Evolutionary conservation across 495 filamentous ascomycete genomes (phyloP).

Genomic region (Immersiella caudata): DNA sequence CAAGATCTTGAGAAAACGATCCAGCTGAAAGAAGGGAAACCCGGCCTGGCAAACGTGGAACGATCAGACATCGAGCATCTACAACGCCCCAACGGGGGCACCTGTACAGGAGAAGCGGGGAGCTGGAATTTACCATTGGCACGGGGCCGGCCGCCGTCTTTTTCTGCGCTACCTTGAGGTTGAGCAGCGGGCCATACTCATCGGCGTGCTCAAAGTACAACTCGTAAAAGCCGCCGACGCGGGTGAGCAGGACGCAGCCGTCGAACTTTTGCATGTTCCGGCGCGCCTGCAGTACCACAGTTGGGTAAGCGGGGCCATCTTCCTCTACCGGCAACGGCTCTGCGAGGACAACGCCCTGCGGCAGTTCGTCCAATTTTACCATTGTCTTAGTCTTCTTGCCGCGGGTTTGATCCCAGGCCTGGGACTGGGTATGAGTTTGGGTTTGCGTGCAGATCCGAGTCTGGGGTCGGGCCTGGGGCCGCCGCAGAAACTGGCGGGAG

Average conservation of each 20-base stretch:
- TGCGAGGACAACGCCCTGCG: conserved; percentile 57
- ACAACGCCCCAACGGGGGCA: background rate
- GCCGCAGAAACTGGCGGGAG: background rate
- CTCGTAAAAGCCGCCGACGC: conserved; percentile 96
- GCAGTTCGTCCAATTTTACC: conserved; percentile 64
- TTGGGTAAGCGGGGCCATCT: conserved; percentile 70
- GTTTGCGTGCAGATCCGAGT: conserved; percentile 15
- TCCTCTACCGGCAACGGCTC: conserved; percentile 39
- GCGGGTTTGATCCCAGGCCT: conserved; percentile 31
- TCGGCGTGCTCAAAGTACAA: conserved; percentile 94
- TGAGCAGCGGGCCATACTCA: conserved; percentile 80
- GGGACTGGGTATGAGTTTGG: conserved; percentile 17
- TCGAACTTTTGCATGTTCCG: conserved; percentile 89
- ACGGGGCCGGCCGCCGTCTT: conserved; percentile 74
- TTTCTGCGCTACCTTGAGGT: conserved; percentile 83
- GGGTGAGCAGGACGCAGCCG: conserved; percentile 85
- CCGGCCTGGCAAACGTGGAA: conserved; percentile 63
- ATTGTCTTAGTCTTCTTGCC: conserved; percentile 55
- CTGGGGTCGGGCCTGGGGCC: conserved; percentile 1
- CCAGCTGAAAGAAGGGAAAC: conserved; percentile 90
- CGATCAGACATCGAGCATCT: conserved; percentile 35
- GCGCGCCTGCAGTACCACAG: conserved; percentile 84
- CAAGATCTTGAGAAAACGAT: conserved; percentile 86
- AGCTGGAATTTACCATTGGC: conserved; percentile 64
- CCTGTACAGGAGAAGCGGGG: conserved; percentile 11